Conservation (phyloP, 768 basidiomycete genomes). For the Dictyophora rubrovolvata region DNA sequence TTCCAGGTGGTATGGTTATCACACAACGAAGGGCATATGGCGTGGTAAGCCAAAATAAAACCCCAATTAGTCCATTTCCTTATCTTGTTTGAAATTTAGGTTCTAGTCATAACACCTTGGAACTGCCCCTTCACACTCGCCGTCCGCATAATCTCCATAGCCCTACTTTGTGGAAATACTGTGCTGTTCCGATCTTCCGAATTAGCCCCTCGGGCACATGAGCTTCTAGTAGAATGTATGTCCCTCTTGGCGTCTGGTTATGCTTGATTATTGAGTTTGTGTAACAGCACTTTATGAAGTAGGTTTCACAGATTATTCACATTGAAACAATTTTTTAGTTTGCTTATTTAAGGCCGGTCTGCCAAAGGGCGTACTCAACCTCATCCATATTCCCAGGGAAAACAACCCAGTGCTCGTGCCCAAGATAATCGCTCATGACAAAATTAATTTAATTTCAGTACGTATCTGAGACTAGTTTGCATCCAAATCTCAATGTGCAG, state of each 20-base stretch:
- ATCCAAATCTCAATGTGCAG: neutral
- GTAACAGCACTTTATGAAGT: constrained; percentile 31
- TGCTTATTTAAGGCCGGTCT: constrained; percentile 35
- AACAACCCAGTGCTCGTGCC: constrained; percentile 34
- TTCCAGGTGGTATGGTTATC: constrained; percentile 34
- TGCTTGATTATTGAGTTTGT: neutral
- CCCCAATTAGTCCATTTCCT: neutral
- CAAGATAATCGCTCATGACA: constrained; percentile 40
- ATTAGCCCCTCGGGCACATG: constrained; percentile 35
- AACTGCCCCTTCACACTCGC: constrained; percentile 33
- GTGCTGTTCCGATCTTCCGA: constrained; percentile 46
- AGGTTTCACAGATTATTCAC: neutral
- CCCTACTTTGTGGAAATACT: constrained; percentile 47
- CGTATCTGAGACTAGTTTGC: too few species aligned
- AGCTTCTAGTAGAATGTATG: constrained; percentile 28
- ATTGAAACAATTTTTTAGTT: neutral
- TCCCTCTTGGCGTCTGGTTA: neutral
- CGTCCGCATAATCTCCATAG: constrained; percentile 33
- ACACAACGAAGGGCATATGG: constrained; percentile 40
- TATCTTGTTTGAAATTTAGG: constrained; percentile 14
- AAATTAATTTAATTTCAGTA: neutral
- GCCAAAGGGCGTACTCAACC: constrained; percentile 50
- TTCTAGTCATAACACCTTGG: constrained; percentile 46
- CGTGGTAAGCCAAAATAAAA: constrained; percentile 29
- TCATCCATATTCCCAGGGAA: constrained; percentile 36